Evolutionary conservation across 305 asterid genomes (phyloP).

Genomic region (Withania somnifera): DNA sequence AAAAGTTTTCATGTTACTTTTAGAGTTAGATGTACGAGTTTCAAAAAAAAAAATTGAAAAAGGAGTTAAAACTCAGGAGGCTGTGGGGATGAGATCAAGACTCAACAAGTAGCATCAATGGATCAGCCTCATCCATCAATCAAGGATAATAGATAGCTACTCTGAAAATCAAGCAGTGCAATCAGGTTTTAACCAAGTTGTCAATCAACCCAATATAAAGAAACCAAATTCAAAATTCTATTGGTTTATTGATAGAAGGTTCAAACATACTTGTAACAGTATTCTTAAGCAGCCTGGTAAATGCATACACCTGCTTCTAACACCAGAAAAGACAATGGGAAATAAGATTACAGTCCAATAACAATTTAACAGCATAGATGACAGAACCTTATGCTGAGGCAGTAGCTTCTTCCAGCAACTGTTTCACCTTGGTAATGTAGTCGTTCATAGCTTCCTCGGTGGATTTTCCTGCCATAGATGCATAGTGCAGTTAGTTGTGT

Average conservation of each 20-base stretch:
- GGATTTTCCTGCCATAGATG: constrained; percentile 49
- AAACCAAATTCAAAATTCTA: background rate
- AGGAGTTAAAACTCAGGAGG: too few species aligned
- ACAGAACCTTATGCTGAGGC: constrained; percentile 10
- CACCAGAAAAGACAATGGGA: background rate
- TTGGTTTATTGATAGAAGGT: background rate
- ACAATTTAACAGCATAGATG: too few species aligned
- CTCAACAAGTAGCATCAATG: background rate
- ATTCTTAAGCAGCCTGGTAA: background rate
- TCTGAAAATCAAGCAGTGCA: background rate
- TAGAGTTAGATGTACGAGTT: too few species aligned
- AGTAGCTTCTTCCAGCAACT: constrained; percentile 56
- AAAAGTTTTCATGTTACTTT: too few species aligned
- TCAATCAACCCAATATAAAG: background rate
- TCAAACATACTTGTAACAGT: background rate
- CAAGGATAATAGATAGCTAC: background rate
- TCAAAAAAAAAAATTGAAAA: too few species aligned
- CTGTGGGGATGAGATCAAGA: background rate
- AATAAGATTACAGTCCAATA: background rate
- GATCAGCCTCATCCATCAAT: too few species aligned
- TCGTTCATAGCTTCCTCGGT: constrained; percentile 70
- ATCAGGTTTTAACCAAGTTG: background rate
- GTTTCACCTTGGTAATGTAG: constrained; percentile 89
- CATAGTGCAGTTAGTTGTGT: background rate
- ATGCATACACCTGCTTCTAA: background rate